phyloP scores from a whole-genome alignment of 495 filamentous ascomycete species.

The Ramalina intermedia region DNA sequence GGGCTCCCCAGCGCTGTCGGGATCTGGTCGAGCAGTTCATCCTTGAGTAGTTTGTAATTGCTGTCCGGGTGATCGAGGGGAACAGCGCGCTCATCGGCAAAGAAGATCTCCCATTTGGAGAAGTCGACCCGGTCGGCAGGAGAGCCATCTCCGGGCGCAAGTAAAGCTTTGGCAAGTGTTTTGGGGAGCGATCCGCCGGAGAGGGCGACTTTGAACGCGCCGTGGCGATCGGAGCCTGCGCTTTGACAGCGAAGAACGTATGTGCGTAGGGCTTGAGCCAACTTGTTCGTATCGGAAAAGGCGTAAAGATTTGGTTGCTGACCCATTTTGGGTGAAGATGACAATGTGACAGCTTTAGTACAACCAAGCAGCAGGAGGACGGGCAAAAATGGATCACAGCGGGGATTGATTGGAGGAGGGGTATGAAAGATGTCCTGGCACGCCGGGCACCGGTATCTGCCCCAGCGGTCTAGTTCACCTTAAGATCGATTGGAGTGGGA shows the following conservation, averaged over 20 bases:
- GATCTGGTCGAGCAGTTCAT: constrained; percentile 77
- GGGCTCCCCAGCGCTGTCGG: constrained; percentile 50
- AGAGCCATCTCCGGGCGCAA: constrained; percentile 41
- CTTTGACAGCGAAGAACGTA: constrained; percentile 73
- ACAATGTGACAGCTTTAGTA: background rate
- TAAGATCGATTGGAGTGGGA: no score
- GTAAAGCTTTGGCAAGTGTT: constrained; percentile 67
- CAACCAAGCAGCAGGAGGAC: background rate
- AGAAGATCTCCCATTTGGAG: constrained; percentile 92
- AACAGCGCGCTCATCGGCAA: constrained; percentile 91
- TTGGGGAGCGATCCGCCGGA: constrained; percentile 89
- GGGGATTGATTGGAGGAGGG: background rate
- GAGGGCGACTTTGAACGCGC: constrained; percentile 75
- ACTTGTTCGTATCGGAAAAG: constrained; percentile 49
- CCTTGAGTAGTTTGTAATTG: constrained; percentile 81
- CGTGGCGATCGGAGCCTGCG: constrained; percentile 62
- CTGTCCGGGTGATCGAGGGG: constrained; percentile 84
- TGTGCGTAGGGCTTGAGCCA: constrained; percentile 59
- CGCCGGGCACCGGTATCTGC: no score
- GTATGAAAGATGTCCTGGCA: no score
- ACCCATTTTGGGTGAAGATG: constrained; percentile 38
- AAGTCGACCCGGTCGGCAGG: constrained; percentile 55
- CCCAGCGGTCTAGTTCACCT: no score
- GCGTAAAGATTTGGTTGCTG: constrained; percentile 76
- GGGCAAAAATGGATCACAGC: background rate